These are phyloP conservation scores for Salix koriyanagi DNA, from an alignment of 345 rosid species.

Conservation along the genomic window DNA sequence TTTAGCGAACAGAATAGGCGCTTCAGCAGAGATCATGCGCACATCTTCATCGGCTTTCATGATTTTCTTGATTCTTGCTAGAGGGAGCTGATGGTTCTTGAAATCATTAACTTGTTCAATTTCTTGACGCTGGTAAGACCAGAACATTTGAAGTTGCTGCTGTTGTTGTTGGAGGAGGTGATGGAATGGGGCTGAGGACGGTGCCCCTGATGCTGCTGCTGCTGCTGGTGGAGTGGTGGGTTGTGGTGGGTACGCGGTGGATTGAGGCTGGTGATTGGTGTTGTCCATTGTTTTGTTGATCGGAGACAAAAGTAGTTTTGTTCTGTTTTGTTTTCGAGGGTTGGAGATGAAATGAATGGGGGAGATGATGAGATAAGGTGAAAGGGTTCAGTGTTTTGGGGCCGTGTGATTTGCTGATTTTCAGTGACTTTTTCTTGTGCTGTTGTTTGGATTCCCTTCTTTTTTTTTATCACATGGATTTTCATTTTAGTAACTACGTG, in stretches of 20 bases:
- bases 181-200: slow-evolving; percentile 53
- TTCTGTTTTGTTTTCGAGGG: neutral
- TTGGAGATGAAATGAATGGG: slow-evolving; percentile 4
- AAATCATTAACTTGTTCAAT: slow-evolving; percentile 90
- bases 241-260: slow-evolving; percentile 55
- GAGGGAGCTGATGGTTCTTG: slow-evolving; percentile 95
- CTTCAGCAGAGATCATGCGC: slow-evolving; percentile 98
- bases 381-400: neutral
- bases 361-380: slow-evolving; percentile 13
- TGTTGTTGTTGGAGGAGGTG: slow-evolving; percentile 91
- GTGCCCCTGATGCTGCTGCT: slow-evolving; percentile 17
- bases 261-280: slow-evolving; percentile 41
- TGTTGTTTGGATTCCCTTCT: neutral
- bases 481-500: no score
- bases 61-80: slow-evolving; percentile 92
- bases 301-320: neutral
- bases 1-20: slow-evolving; percentile 83
- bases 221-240: slow-evolving; percentile 26
- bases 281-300: slow-evolving; percentile 20
- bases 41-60: slow-evolving; percentile 99
- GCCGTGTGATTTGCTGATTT: slow-evolving; percentile 11
- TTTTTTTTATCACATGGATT: no score
- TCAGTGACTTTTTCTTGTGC: neutral
- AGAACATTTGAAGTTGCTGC: slow-evolving; percentile 86
- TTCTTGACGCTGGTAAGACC: slow-evolving; percentile 86